These are phyloP conservation scores for Bothriochloa decipiens DNA, from an alignment of 176 grass and related monocot species.

Conservation along the genomic window DNA sequence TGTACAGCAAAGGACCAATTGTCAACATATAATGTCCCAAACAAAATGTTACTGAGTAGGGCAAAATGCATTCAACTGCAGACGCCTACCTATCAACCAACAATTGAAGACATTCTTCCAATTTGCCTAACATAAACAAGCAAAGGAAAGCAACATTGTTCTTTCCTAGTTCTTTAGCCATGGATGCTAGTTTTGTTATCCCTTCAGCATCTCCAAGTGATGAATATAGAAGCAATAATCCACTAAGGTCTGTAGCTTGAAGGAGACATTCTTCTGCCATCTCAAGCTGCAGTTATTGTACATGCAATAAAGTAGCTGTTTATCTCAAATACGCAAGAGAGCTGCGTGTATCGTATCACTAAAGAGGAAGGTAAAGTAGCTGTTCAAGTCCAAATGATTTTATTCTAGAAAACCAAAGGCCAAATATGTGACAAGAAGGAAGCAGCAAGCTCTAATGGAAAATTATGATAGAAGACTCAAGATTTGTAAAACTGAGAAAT, in stretches of 20 bases:
- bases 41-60: conserved; percentile 13
- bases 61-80: background rate
- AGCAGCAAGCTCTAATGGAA: conserved; percentile 5
- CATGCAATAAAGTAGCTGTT: conserved; percentile 9
- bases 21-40: conserved; percentile 13
- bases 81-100: conserved; percentile 68
- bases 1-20: conserved; percentile 31
- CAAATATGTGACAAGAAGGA: background rate
- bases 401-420: background rate
- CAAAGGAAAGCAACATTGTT: conserved; percentile 95
- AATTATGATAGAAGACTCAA: conserved; percentile 1
- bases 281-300: conserved; percentile 52
- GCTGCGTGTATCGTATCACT: background rate
- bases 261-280: conserved; percentile 85
- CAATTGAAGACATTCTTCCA: conserved; percentile 87
- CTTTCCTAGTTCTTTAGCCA: conserved; percentile 87
- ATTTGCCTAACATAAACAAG: conserved; percentile 83
- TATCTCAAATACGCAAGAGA: background rate
- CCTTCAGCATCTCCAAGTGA: conserved; percentile 92
- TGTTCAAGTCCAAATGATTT: conserved; percentile 17
- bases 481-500: background rate
- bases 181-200: conserved; percentile 68
- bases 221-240: conserved; percentile 84
- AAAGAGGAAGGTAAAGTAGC: background rate
- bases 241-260: conserved; percentile 74